Evolutionary conservation across 2,329 filamentous ascomycete species (phyloP).

Genomic region (Cordyceps pruinosa): DNA sequence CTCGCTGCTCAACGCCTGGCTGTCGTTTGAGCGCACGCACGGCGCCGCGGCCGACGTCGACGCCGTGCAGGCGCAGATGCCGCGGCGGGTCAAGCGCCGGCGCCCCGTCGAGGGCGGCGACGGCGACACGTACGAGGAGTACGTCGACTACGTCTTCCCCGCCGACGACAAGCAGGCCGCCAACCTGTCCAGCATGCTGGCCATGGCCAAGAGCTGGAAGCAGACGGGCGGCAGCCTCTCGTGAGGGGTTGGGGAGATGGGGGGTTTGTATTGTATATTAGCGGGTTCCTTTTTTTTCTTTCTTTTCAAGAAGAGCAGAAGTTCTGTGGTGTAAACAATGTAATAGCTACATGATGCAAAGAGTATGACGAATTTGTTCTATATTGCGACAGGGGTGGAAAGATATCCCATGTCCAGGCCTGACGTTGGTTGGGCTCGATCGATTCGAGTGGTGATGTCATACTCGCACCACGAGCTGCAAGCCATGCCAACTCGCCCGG

Average conservation of each 20-base stretch:
- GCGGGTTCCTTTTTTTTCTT: neutral
- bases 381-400: no score
- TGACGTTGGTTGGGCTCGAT: neutral
- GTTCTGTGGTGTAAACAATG: neutral
- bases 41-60: constrained; percentile 69
- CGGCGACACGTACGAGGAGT: constrained; percentile 76
- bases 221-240: constrained; percentile 40
- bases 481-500: neutral
- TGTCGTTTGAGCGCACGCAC: constrained; percentile 83
- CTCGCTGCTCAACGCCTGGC: constrained; percentile 83
- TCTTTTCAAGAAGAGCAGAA: neutral
- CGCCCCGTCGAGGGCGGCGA: constrained; percentile 86
- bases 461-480: constrained; percentile 1
- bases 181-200: constrained; percentile 75
- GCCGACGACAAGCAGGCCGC: constrained; percentile 84
- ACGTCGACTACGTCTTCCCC: constrained; percentile 94
- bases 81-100: constrained; percentile 83
- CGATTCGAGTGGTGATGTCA: constrained; percentile 12
- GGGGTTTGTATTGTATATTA: neutral
- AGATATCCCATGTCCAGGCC: no score
- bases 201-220: constrained; percentile 86
- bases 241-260: neutral
- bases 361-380: no score
- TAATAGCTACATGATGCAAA: no score
- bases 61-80: constrained; percentile 88